These are phyloP conservation scores for Debaryomyces sp. DNA, from an alignment of 1,139 yeast genomes.

Conservation along the genomic window DNA sequence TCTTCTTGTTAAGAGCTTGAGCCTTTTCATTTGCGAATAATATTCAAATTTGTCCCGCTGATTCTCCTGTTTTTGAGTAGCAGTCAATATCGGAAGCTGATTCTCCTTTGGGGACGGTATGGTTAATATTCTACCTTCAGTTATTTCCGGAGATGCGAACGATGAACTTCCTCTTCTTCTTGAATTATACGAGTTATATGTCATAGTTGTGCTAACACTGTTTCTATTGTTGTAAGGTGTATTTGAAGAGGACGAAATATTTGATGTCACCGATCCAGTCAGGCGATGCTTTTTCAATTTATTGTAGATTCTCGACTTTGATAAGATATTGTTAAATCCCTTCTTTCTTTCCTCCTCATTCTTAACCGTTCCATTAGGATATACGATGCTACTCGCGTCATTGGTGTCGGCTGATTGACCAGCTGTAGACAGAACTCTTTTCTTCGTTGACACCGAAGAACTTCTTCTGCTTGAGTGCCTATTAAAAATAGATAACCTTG, in stretches of 20 bases:
- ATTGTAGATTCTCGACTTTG: slow-evolving; percentile 42
- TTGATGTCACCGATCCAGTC: slow-evolving; percentile 34
- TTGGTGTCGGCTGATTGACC: slow-evolving; percentile 15
- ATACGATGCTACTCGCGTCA: background rate
- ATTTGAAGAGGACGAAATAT: slow-evolving; percentile 23
- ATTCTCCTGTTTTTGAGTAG: slow-evolving; percentile 34
- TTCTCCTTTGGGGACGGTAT: slow-evolving; percentile 8
- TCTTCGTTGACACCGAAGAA: slow-evolving; percentile 18
- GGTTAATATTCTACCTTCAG: slow-evolving; percentile 7
- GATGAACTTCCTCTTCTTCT: slow-evolving; percentile 29
- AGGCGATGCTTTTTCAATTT: slow-evolving; percentile 43
- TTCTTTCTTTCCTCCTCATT: slow-evolving; percentile 28
- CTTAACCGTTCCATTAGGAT: slow-evolving; percentile 10
- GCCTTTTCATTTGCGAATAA: slow-evolving; percentile 27
- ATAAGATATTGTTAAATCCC: slow-evolving; percentile 32
- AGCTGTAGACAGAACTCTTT: slow-evolving; percentile 30
- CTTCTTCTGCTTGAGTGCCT: slow-evolving; percentile 14
- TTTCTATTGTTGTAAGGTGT: slow-evolving; percentile 25
- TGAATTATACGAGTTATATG: slow-evolving; percentile 22
- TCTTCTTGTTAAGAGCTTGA: slow-evolving; percentile 12
- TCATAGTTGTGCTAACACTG: slow-evolving; percentile 27
- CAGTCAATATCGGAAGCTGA: slow-evolving; percentile 12
- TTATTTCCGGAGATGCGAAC: slow-evolving; percentile 17
- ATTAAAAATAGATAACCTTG: slow-evolving; percentile 20
- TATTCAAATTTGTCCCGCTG: slow-evolving; percentile 40